Percentiles rank a stretch among this genome's conserved stretches.
Conservation (phyloP, 768 basidiomycete species). For the Cystofilobasidium capitatum region DNA sequence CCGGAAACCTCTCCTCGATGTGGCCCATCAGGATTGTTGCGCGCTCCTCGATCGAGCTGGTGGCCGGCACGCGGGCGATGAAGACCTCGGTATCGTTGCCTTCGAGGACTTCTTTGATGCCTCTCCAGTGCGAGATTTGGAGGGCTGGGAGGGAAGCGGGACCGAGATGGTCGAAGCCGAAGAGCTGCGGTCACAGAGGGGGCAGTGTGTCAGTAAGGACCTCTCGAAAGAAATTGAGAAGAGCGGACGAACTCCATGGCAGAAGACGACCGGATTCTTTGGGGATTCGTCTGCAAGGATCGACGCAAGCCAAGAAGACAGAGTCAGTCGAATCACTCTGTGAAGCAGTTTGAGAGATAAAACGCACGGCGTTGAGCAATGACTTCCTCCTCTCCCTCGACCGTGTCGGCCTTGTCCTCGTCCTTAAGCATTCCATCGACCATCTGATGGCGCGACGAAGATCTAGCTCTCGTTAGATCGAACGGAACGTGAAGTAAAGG, state of each 20-base stretch:
- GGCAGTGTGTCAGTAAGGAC: no score
- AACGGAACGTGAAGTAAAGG: background rate
- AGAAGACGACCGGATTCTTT: constrained; percentile 80
- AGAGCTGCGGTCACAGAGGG: background rate
- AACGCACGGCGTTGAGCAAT: constrained; percentile 55
- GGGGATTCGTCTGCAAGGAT: constrained; percentile 50
- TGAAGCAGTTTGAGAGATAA: background rate
- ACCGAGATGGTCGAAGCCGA: constrained; percentile 28
- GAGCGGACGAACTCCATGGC: constrained; percentile 50
- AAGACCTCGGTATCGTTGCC: constrained; percentile 80
- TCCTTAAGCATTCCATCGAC: constrained; percentile 47
- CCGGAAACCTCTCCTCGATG: constrained; percentile 70
- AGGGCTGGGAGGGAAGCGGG: constrained; percentile 56
- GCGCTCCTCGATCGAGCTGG: constrained; percentile 74
- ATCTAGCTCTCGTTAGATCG: background rate
- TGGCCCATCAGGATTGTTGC: constrained; percentile 79
- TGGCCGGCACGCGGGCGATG: constrained; percentile 87
- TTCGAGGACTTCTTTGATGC: constrained; percentile 85
- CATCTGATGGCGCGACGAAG: no score
- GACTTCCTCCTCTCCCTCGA: constrained; percentile 45
- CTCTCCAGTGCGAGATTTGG: constrained; percentile 90
- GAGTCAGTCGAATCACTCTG: background rate
- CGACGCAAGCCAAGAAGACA: background rate
- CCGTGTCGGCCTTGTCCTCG: constrained; percentile 49
- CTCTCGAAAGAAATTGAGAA: background rate